These are phyloP conservation scores for Gracilaria domingensis DNA, from an alignment of 23 red algal species.

Conservation along the genomic window DNA sequence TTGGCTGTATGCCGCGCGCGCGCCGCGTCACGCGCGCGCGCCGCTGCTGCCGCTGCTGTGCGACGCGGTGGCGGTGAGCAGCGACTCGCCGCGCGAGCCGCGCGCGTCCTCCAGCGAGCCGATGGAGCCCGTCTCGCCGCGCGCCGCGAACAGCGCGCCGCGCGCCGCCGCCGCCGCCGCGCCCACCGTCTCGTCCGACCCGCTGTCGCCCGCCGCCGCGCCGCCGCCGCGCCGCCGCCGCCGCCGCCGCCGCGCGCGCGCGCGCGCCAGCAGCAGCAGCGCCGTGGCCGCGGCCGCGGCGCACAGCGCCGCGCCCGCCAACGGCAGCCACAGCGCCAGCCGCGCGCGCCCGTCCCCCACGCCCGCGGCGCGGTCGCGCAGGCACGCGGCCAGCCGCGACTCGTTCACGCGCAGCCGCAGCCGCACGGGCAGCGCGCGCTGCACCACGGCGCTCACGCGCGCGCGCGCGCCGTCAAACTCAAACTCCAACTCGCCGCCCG, in stretches of 20 bases:
- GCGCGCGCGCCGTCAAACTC: not conserved
- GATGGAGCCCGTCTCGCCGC: constrained; percentile 10
- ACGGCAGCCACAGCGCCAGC: not conserved
- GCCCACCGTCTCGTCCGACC: not conserved
- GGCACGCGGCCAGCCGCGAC: not conserved
- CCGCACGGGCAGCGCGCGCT: not conserved
- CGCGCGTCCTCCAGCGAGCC: not conserved
- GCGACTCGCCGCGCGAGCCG: not conserved
- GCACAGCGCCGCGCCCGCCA: not conserved
- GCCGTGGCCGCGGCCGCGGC: not conserved
- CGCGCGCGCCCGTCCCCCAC: not conserved
- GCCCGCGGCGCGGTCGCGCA: not conserved
- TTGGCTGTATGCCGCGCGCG: too few relatives aligned
- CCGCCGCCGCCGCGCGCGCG: too few relatives aligned
- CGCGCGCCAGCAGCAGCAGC: not conserved
- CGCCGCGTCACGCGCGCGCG: constrained; percentile 32
- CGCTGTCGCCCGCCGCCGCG: too few relatives aligned
- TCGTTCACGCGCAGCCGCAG: not conserved
- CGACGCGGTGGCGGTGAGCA: constrained; percentile 15
- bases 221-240: too few relatives aligned
- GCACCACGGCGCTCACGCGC: constrained; percentile 7
- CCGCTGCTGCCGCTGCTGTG: not conserved
- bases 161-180: not conserved
- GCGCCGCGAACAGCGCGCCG: not conserved
- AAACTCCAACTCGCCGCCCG: not conserved